phyloP scores from a whole-genome alignment of 345 rosid species.

The Eucalyptus tenuipes region DNA sequence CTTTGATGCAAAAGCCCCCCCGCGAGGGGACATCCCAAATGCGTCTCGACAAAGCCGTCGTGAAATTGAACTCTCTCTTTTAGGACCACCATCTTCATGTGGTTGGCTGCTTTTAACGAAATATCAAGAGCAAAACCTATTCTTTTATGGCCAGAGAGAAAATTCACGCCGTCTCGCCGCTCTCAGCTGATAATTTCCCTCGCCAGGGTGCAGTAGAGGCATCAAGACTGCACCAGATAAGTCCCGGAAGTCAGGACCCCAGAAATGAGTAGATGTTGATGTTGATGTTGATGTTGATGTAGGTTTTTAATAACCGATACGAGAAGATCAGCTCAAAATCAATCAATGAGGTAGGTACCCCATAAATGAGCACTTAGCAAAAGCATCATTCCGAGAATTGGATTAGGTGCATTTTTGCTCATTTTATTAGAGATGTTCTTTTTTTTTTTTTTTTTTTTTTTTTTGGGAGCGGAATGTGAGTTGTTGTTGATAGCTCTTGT shows the following conservation, averaged over 20 bases:
- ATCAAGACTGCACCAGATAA: background rate
- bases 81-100: background rate
- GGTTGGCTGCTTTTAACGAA: background rate
- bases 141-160: background rate
- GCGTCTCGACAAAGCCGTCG: background rate
- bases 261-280: background rate
- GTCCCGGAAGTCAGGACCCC: background rate
- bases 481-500: background rate
- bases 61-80: background rate
- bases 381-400: background rate
- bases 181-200: background rate
- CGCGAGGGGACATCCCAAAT: background rate
- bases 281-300: background rate
- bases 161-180: background rate
- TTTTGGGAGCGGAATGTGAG: background rate
- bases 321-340: background rate
- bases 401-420: background rate
- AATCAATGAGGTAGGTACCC: background rate
- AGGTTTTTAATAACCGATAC: background rate
- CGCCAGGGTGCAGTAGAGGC: background rate
- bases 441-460: rapidly evolving
- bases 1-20: background rate
- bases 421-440: background rate
- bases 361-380: background rate
- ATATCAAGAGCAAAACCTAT: background rate